Evolutionary conservation across 1,139 yeast species (phyloP), one percentile per base, ranked within the genome.

Genomic region (Suzukiozyma palmioleophila): DNA sequence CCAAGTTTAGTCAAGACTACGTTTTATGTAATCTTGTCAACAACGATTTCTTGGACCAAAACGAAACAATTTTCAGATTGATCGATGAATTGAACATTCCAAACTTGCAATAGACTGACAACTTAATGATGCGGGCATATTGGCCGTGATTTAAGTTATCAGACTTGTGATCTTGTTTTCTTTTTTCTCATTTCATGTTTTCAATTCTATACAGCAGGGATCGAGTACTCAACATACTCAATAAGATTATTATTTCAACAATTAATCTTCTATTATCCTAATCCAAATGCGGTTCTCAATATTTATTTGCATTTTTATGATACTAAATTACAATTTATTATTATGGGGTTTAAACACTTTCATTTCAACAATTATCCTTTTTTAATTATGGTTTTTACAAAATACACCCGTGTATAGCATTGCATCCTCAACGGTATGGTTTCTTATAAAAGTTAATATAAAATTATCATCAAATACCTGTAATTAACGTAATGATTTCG

Each of bases 21-120:
- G 81, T 81, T 35, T 74, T 92, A 54, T 84, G 94, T 53, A 90
- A 89, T 62, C 77, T 92, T 56, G 97, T 92, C 44, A 94, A 90
- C 65, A 92, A 92, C 58, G 90, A 90, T 56, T 92, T 83, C 47
- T 62, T 74, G 54, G 66, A 72, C 51, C 66, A 65, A 49, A 65
- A 75, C 47, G 66, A 67, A 28, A 69, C 73, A 43, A 74, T 79
- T 48, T 79, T 79, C 54, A 48, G 55, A 14, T 54, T 66, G 44
- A 62, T 66, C 41, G 57, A 62, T 22, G 63, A 56, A 21, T 53
- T 64, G 37, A 45, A 55, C 38, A 39, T 53, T 26, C 49, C 56
- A 9, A 50, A 50, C 25, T 49, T 54, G 32, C 43, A 37, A 38
- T 39, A 26, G 18, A 26, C 18, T 25, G 26, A 18, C 7, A 4